Conservation (phyloP, 177 flowering plant genomes). For the Vitis hybrid region DNA sequence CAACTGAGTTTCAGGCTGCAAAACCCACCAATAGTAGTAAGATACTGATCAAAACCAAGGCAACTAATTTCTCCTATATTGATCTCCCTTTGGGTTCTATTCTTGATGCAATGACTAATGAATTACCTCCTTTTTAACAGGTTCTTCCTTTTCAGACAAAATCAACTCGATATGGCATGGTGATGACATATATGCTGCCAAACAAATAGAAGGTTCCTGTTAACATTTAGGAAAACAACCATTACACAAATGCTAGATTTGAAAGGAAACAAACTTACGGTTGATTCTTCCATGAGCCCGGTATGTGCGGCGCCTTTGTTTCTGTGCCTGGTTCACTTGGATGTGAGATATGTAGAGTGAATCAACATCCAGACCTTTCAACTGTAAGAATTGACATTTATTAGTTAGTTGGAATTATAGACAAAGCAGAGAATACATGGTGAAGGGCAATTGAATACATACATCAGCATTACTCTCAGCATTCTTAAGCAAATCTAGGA, state of each 20-base stretch:
- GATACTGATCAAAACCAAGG: neutral
- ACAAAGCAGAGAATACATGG: too few species aligned
- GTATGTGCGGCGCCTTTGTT: conserved; percentile 89
- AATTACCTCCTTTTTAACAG: conserved; percentile 83
- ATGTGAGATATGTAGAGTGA: conserved; percentile 73
- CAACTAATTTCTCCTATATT: neutral
- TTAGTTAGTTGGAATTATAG: neutral
- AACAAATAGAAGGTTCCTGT: neutral
- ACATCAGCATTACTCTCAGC: conserved; percentile 99
- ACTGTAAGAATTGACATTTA: conserved; percentile 29
- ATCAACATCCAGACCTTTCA: conserved; percentile 92
- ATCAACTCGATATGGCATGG: conserved; percentile 90
- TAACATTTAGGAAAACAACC: neutral
- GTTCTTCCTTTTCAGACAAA: conserved; percentile 86
- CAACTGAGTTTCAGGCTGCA: conserved; percentile 73
- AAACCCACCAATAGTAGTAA: neutral
- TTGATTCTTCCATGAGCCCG: conserved; percentile 95
- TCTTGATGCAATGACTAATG: neutral
- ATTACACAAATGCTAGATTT: neutral
- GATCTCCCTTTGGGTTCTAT: neutral
- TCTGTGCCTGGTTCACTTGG: conserved; percentile 92
- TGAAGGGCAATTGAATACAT: conserved; percentile 7
- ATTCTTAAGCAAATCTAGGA: conserved; percentile 84
- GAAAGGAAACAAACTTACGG: conserved; percentile 44
- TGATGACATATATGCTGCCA: conserved; percentile 84